Percentiles rank a stretch among this genome's conserved stretches.
phyloP scores from a whole-genome alignment of 2,329 filamentous ascomycete genomes.

The Passalora sequoiae region DNA sequence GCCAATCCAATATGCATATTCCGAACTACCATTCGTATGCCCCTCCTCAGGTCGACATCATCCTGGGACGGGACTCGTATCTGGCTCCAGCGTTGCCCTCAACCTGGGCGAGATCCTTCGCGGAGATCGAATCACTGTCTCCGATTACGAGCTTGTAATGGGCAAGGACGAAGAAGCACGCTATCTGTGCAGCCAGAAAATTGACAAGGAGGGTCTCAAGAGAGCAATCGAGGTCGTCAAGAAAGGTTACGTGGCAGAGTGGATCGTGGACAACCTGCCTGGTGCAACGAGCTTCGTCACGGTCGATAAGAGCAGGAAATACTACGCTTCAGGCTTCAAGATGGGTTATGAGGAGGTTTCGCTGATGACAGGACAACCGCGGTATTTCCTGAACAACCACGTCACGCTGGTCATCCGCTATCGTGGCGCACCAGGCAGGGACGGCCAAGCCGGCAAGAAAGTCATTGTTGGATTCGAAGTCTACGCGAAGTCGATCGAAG shows the following conservation, averaged over 20 bases:
- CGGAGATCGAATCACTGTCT: slow-evolving; percentile 77
- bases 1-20: slow-evolving; percentile 87
- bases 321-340: slow-evolving; percentile 88
- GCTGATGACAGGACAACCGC: slow-evolving; percentile 53
- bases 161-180: slow-evolving; percentile 67
- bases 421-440: slow-evolving; percentile 63
- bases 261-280: slow-evolving; percentile 89
- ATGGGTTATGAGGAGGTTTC: slow-evolving; percentile 70
- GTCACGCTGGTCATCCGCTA: slow-evolving; percentile 79
- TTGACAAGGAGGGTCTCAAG: slow-evolving; percentile 60
- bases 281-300: slow-evolving; percentile 85
- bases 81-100: slow-evolving; percentile 70
- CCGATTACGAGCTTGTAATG: slow-evolving; percentile 77
- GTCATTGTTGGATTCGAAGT: slow-evolving; percentile 86
- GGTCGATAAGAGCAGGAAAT: slow-evolving; percentile 75
- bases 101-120: slow-evolving; percentile 84
- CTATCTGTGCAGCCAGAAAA: slow-evolving; percentile 64
- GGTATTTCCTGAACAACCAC: slow-evolving; percentile 80
- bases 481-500: slow-evolving; percentile 76
- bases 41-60: slow-evolving; percentile 65
- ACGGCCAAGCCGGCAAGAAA: slow-evolving; percentile 66
- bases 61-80: slow-evolving; percentile 63
- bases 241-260: slow-evolving; percentile 80
- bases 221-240: slow-evolving; percentile 67
- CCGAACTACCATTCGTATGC: slow-evolving; percentile 81